Conservation (phyloP, 169 alveolate species). For the Cryptosporidium parvum region DNA sequence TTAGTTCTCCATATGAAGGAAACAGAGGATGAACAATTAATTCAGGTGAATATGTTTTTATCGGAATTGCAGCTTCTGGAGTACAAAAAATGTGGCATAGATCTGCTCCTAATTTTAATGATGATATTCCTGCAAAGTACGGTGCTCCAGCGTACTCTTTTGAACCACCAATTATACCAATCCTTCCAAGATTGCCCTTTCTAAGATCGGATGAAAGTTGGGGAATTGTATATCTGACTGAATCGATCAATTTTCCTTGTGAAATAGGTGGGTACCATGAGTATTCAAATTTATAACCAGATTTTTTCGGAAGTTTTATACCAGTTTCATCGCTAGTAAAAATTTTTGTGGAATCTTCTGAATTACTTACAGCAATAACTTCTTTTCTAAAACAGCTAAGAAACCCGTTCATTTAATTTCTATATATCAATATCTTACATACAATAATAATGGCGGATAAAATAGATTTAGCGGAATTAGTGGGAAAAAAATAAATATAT, state of each 20-base stretch:
- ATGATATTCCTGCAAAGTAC: conserved; percentile 89
- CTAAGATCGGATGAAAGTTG: conserved; percentile 51
- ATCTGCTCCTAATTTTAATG: conserved; percentile 92
- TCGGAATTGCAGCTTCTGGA: conserved; percentile 89
- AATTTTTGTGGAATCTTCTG: conserved; percentile 7
- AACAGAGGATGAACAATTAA: conserved; percentile 90
- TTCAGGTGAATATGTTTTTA: conserved; percentile 94
- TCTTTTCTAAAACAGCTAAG: conserved; percentile 18
- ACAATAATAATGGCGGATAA: conserved; percentile 27
- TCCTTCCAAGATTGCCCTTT: conserved; percentile 77
- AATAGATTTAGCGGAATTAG: background rate
- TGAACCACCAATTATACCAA: conserved; percentile 92
- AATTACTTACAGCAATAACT: background rate
- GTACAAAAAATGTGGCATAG: conserved; percentile 90
- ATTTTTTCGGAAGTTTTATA: background rate
- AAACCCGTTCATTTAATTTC: conserved; percentile 2
- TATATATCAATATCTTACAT: background rate
- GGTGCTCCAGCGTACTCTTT: conserved; percentile 94
- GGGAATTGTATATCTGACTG: conserved; percentile 29
- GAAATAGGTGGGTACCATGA: conserved; percentile 69
- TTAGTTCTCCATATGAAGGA: conserved; percentile 32
- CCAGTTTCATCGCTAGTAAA: conserved; percentile 5
- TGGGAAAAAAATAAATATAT: background rate
- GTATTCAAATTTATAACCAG: background rate
- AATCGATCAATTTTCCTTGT: conserved; percentile 69